These are phyloP conservation scores for Protoeuglena noctilucae DNA, from an alignment of 139 green algal species.

Conservation along the genomic window DNA sequence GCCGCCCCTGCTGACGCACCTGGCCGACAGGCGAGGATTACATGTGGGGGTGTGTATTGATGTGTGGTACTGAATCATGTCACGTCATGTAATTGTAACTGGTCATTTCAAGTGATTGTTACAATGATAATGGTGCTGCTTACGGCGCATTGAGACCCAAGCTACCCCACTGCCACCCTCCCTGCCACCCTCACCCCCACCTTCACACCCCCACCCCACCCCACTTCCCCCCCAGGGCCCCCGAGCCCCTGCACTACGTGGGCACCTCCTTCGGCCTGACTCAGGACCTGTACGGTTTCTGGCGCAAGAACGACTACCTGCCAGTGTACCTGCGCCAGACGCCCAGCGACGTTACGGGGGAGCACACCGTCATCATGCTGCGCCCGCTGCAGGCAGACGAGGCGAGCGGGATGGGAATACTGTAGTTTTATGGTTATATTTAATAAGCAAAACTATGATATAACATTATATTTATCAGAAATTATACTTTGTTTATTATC, in stretches of 20 bases:
- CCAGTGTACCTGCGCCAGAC: conserved; percentile 89
- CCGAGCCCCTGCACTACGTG: conserved; percentile 84
- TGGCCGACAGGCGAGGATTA: conserved; percentile 42
- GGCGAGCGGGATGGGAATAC: conserved; percentile 33
- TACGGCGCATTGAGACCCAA: too few relatives aligned
- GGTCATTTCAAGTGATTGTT: too few relatives aligned
- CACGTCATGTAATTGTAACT: too few relatives aligned
- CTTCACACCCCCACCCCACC: background rate
- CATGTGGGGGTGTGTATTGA: too few relatives aligned
- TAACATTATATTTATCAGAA: too few relatives aligned
- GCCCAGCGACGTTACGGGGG: conserved; percentile 59
- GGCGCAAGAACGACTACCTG: conserved; percentile 47
- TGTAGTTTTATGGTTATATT: too few relatives aligned
- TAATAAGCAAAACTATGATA: too few relatives aligned
- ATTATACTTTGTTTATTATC: too few relatives aligned
- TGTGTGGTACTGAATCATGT: too few relatives aligned
- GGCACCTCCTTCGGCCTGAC: conserved; percentile 85
- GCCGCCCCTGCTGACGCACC: conserved; percentile 67
- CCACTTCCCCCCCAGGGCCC: conserved; percentile 11
- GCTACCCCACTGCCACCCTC: too few relatives aligned
- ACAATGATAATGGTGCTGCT: too few relatives aligned
- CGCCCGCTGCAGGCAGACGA: conserved; percentile 44
- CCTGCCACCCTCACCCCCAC: background rate
- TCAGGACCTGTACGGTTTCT: conserved; percentile 83
- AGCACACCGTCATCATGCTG: conserved; percentile 86